Conservation (phyloP, 495 filamentous ascomycete species). For the Rusavskia elegans region DNA sequence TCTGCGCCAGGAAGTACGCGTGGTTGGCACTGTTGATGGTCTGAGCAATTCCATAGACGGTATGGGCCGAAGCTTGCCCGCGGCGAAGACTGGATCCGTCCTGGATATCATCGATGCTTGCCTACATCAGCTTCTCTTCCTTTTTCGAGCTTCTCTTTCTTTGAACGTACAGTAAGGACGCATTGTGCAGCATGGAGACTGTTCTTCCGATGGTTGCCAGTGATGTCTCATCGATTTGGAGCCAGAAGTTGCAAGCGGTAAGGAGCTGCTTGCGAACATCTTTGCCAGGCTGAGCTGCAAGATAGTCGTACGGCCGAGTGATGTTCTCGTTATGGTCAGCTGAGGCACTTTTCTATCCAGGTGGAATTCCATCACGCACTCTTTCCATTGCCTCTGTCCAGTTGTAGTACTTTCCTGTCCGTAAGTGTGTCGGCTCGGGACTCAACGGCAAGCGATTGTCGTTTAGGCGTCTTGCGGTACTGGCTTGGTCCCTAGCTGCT, state of each 20-base stretch:
- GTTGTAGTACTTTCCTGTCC: no score
- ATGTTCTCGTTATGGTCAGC: background rate
- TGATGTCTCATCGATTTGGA: background rate
- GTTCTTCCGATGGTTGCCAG: constrained; percentile 1
- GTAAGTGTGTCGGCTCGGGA: no score
- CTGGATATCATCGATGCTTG: constrained; percentile 25
- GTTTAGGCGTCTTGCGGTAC: no score
- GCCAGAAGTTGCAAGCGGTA: constrained; percentile 8
- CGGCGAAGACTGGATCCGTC: constrained; percentile 65
- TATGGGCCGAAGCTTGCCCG: constrained; percentile 78
- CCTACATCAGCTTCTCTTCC: background rate
- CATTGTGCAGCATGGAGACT: constrained; percentile 7
- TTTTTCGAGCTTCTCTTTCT: no score
- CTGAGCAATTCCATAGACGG: constrained; percentile 82
- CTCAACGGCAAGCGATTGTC: no score
- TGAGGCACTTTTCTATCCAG: no score
- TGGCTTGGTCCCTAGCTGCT: no score
- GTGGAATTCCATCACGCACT: no score
- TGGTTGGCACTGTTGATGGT: constrained; percentile 96
- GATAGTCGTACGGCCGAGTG: constrained; percentile 3
- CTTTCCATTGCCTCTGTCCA: no score
- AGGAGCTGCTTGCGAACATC: background rate
- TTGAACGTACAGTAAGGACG: constrained; percentile 6
- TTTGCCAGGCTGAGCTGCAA: background rate
- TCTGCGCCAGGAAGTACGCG: constrained; percentile 76